Conservation (phyloP, 208 protist species). For the Naegleria lovaniensis region DNA sequence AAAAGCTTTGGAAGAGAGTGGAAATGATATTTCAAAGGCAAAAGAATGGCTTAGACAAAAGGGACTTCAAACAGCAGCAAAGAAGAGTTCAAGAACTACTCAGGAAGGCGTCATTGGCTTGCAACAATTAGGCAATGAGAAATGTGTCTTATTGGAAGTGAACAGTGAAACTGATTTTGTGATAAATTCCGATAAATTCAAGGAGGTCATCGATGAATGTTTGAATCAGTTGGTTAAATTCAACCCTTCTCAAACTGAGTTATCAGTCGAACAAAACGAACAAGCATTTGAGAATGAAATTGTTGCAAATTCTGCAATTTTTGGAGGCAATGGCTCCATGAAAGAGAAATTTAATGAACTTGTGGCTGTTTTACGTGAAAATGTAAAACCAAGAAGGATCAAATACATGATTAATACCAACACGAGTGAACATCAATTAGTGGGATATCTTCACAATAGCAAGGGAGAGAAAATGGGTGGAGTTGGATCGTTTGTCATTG, state of each 20-base stretch:
- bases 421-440: background rate
- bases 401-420: background rate
- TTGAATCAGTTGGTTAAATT: background rate
- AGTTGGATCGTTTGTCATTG: background rate
- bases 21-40: slow-evolving; percentile 63
- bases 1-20: slow-evolving; percentile 64
- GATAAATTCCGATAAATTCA: slow-evolving; percentile 42
- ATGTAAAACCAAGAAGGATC: background rate
- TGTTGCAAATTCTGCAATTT: background rate
- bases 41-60: slow-evolving; percentile 65
- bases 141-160: slow-evolving; percentile 60
- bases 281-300: background rate
- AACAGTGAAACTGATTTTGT: slow-evolving; percentile 82
- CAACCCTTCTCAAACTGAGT: background rate
- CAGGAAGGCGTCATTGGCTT: slow-evolving; percentile 70
- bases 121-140: slow-evolving; percentile 52
- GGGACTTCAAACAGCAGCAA: slow-evolving; percentile 65
- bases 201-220: background rate
- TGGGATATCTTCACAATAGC: background rate
- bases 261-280: background rate
- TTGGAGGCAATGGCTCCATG: background rate
- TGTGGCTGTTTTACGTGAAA: background rate
- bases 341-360: background rate
- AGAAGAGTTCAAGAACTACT: slow-evolving; percentile 66
- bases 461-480: background rate